These are phyloP conservation scores for Penicillium psychrosexuale DNA, from an alignment of 2,329 filamentous ascomycete species.

Conservation along the genomic window DNA sequence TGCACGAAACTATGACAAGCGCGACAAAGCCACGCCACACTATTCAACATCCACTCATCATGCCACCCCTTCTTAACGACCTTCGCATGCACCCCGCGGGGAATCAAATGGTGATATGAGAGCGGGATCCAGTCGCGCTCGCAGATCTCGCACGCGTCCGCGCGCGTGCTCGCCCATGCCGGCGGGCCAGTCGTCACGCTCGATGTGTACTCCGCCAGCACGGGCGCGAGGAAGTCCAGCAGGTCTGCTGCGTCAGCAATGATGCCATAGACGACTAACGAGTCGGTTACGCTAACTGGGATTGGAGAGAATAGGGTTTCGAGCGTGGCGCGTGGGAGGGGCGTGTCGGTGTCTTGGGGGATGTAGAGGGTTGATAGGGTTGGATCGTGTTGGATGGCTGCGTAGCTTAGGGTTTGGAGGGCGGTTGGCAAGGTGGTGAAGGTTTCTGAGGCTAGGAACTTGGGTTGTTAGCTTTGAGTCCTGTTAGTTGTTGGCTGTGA, in stretches of 20 bases:
- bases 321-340: constrained; percentile 53
- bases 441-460: constrained; percentile 68
- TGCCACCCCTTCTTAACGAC: constrained; percentile 77
- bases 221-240: constrained; percentile 58
- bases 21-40: constrained; percentile 81
- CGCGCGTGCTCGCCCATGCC: constrained; percentile 57
- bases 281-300: constrained; percentile 62
- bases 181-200: constrained; percentile 61
- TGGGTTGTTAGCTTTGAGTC: constrained; percentile 1
- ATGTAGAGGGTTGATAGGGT: constrained; percentile 56
- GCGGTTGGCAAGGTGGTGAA: constrained; percentile 63
- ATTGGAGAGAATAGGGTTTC: constrained; percentile 54
- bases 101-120: constrained; percentile 83
- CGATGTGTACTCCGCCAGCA: constrained; percentile 62
- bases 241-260: constrained; percentile 49
- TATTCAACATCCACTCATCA: constrained; percentile 68
- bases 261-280: constrained; percentile 65
- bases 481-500: constrained; percentile 5
- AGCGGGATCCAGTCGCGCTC: constrained; percentile 69
- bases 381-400: constrained; percentile 50
- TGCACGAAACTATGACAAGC: constrained; percentile 84
- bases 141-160: constrained; percentile 70
- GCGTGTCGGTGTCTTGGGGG: constrained; percentile 35
- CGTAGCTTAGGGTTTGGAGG: constrained; percentile 62
- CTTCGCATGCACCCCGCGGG: constrained; percentile 72